phyloP scores from a whole-genome alignment of 1,139 yeast species.

The Sugiyamaella neomexicana region DNA sequence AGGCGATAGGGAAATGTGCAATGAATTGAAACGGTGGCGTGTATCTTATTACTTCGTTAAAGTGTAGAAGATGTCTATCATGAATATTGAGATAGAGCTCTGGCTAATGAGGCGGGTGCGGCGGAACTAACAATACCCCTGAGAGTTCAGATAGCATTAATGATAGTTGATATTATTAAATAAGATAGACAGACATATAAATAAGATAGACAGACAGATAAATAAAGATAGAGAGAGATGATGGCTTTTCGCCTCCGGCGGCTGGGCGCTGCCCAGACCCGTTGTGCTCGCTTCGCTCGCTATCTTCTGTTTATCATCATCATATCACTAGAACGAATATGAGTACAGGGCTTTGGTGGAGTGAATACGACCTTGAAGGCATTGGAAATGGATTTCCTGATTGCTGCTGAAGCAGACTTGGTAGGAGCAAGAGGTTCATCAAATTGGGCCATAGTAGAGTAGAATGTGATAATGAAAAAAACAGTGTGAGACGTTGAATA shows the following conservation, averaged over 20 bases:
- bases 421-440: constrained; percentile 22
- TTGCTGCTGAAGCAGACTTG: constrained; percentile 21
- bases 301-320: too few relatives aligned
- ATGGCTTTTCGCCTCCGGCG: too few relatives aligned
- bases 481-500: too few relatives aligned
- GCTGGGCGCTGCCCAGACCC: too few relatives aligned
- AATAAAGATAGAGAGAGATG: too few relatives aligned
- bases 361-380: constrained; percentile 21
- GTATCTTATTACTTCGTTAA: too few relatives aligned
- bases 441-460: constrained; percentile 7
- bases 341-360: constrained; percentile 18
- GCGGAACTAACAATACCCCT: background rate
- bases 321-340: constrained; percentile 6
- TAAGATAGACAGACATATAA: too few relatives aligned
- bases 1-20: background rate
- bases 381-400: constrained; percentile 23
- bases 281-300: too few relatives aligned
- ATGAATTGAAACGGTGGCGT: background rate
- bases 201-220: too few relatives aligned
- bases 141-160: background rate
- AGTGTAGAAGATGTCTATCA: too few relatives aligned
- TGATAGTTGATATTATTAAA: too few relatives aligned
- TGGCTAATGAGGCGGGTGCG: background rate
- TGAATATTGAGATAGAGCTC: too few relatives aligned
- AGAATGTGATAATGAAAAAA: background rate